These are phyloP conservation scores for Oropetium thomaeum DNA, from an alignment of 176 grass and related monocot species.

Conservation along the genomic window DNA sequence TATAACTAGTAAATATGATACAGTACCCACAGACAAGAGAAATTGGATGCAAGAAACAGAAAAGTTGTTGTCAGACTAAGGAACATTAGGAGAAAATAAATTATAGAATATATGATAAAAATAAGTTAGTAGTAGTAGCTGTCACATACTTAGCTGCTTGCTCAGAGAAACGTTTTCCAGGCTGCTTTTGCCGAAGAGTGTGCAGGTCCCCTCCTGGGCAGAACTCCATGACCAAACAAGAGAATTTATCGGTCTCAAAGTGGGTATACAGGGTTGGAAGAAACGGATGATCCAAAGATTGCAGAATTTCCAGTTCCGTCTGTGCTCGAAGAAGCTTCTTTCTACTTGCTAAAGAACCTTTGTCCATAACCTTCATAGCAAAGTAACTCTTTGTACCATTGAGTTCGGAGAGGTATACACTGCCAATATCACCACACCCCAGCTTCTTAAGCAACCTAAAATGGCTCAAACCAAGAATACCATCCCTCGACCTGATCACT, in stretches of 20 bases:
- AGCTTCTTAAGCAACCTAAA: conserved; percentile 70
- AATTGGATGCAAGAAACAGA: background rate
- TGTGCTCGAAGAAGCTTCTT: conserved; percentile 73
- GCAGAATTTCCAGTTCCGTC: conserved; percentile 69
- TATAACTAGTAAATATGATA: background rate
- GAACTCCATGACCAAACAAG: conserved; percentile 82
- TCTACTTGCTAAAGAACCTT: conserved; percentile 60
- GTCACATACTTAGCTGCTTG: conserved; percentile 74
- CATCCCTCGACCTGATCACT: conserved; percentile 50
- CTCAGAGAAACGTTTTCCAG: conserved; percentile 69
- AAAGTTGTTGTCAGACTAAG: background rate
- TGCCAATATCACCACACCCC: conserved; percentile 73
- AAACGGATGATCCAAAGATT: conserved; percentile 73
- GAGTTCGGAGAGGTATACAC: conserved; percentile 63
- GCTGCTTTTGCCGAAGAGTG: conserved; percentile 68
- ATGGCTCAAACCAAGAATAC: conserved; percentile 60
- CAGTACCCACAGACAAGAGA: background rate
- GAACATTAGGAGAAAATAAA: background rate
- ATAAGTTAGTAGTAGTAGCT: conserved; percentile 9
- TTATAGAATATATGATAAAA: background rate
- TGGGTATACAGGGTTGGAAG: conserved; percentile 72
- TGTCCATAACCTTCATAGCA: conserved; percentile 86
- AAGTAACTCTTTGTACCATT: conserved; percentile 66
- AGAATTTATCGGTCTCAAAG: conserved; percentile 81
- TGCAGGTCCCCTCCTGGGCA: conserved; percentile 78